Evolutionary conservation across 257 asterid species (phyloP).

Genomic region (Capsicum baccatum): DNA sequence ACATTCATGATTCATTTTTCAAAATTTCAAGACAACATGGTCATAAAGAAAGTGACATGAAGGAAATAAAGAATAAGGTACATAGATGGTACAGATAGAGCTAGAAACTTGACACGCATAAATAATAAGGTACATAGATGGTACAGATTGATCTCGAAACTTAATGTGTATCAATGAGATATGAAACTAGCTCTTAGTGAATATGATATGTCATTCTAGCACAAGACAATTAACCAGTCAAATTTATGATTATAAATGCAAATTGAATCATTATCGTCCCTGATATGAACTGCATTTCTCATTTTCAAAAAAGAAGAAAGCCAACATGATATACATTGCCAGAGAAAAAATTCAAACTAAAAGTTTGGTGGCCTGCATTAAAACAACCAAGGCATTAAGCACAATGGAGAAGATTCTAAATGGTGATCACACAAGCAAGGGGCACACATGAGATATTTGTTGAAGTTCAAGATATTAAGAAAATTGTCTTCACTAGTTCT

Average conservation of each 20-base stretch:
- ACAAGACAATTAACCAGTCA: too few species aligned
- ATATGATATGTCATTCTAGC: not conserved
- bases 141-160: constrained; percentile 10
- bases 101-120: not conserved
- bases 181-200: constrained; percentile 11
- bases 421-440: constrained; percentile 1
- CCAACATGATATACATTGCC: too few species aligned
- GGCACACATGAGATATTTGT: not conserved
- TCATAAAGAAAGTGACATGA: not conserved
- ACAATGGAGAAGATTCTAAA: not conserved
- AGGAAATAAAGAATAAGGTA: too few species aligned
- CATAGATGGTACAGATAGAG: not conserved
- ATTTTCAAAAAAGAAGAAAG: too few species aligned
- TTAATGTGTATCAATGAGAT: not conserved
- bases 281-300: too few species aligned
- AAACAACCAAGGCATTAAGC: not conserved
- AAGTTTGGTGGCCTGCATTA: too few species aligned
- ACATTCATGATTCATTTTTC: not conserved
- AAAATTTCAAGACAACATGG: not conserved
- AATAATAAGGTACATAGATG: not conserved
- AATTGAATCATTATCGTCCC: too few species aligned
- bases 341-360: too few species aligned
- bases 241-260: too few species aligned
- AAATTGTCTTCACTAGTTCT: constrained; percentile 5
- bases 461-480: constrained; percentile 13